Percentiles rank a stretch among this genome's conserved stretches.
Evolutionary conservation across 805 yeast genomes (phyloP).

Genomic region (Metschnikowia vanudenii): DNA sequence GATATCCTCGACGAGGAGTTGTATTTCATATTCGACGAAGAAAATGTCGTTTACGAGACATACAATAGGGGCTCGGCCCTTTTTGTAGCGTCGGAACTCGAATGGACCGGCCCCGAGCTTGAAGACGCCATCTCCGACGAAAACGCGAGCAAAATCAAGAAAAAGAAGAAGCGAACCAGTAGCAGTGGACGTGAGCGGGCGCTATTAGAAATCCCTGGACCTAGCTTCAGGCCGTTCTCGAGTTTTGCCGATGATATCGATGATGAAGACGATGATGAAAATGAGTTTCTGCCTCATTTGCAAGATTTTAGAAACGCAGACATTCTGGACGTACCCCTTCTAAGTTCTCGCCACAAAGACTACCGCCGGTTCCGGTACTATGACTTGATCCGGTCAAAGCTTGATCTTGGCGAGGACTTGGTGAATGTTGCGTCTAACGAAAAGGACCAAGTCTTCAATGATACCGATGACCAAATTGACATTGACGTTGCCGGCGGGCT

Average conservation of each 20-base stretch:
- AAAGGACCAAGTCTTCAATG: too few species aligned
- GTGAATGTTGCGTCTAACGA: not conserved
- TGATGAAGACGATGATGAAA: not conserved
- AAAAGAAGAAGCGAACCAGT: not conserved
- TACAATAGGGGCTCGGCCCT: not conserved
- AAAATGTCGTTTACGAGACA: not conserved
- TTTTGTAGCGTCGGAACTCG: not conserved
- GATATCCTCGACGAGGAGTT: conserved; percentile 5
- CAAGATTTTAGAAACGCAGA: not conserved
- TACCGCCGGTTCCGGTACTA: conserved; percentile 16
- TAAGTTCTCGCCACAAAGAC: conserved; percentile 8
- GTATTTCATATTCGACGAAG: conserved; percentile 6
- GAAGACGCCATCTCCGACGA: not conserved
- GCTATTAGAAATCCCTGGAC: not conserved
- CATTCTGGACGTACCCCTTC: conserved; percentile 1
- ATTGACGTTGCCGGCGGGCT: not conserved
- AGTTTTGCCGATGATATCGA: not conserved
- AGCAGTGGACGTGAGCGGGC: too few species aligned
- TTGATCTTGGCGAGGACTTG: not conserved
- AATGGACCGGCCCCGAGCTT: not conserved
- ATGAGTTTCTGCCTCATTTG: not conserved
- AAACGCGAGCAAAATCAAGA: not conserved
- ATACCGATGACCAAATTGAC: too few species aligned
- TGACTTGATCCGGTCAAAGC: conserved; percentile 11
- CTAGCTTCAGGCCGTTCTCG: too few species aligned